Conservation (phyloP, 805 yeast species). For the Komagataella phaffii region DNA sequence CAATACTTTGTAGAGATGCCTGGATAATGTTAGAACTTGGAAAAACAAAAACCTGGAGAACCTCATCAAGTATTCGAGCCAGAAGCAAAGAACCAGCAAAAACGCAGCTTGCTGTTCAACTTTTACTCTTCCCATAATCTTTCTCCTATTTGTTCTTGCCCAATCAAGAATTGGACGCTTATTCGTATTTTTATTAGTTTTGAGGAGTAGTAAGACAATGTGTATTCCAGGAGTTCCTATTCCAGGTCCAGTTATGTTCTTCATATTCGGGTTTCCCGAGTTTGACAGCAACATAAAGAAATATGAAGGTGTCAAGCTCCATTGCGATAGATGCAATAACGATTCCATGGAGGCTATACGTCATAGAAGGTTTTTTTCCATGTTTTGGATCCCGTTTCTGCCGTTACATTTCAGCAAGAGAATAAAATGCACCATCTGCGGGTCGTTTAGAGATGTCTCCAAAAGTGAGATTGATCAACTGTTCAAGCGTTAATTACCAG, state of each 20-base stretch:
- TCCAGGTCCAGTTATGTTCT: not conserved
- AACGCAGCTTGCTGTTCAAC: not conserved
- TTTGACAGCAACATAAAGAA: not conserved
- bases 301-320: constrained; percentile 2
- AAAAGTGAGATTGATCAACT: constrained; percentile 4
- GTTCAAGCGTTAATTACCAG: not conserved
- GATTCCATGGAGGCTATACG: constrained; percentile 11
- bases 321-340: constrained; percentile 16
- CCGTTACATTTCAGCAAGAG: constrained; percentile 12
- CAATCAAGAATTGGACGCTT: not conserved
- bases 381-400: constrained; percentile 14
- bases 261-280: not conserved
- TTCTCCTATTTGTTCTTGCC: not conserved
- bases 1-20: not conserved
- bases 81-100: not conserved
- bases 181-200: too few species aligned
- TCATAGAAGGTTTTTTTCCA: constrained; percentile 9
- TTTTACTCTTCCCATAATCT: not conserved
- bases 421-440: constrained; percentile 14
- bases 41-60: not conserved
- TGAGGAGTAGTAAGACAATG: not conserved
- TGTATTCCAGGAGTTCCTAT: not conserved
- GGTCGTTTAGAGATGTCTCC: constrained; percentile 3
- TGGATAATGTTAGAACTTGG: not conserved
- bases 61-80: not conserved